These are phyloP conservation scores for Calonectria hawksworthii DNA, from an alignment of 2,329 filamentous ascomycete species.

Conservation along the genomic window DNA sequence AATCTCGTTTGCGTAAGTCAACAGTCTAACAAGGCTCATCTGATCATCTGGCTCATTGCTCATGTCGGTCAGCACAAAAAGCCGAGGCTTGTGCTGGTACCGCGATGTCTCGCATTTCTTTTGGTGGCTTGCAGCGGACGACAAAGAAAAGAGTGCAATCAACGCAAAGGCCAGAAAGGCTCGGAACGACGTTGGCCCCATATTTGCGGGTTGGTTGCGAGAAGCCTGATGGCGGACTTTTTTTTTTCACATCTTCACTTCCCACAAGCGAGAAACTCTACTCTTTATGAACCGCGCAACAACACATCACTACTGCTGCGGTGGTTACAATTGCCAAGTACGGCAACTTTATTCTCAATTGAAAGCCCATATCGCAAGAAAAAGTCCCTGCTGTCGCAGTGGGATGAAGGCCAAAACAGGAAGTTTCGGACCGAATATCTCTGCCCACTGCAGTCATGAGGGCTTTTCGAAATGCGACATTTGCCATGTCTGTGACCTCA, in stretches of 20 bases:
- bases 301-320: no score
- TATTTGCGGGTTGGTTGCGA: neutral
- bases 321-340: neutral
- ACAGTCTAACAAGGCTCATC: constrained; percentile 21
- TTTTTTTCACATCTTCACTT: neutral
- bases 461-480: neutral
- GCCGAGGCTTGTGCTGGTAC: constrained; percentile 17
- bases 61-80: constrained; percentile 23
- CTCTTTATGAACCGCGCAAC: neutral
- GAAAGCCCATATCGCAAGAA: neutral
- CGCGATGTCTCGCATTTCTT: neutral
- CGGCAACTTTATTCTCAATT: neutral
- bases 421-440: neutral
- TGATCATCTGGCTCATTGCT: constrained; percentile 26
- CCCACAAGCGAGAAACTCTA: neutral
- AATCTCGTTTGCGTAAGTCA: constrained; percentile 24
- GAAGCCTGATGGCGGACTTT: neutral
- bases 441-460: neutral
- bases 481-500: neutral
- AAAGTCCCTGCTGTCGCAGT: neutral
- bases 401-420: neutral
- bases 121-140: neutral
- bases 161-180: neutral
- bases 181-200: neutral
- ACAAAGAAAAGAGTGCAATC: neutral